These are phyloP conservation scores for Teratosphaeriaceae sp. DNA, from an alignment of 2,329 filamentous ascomycete species.

Conservation along the genomic window DNA sequence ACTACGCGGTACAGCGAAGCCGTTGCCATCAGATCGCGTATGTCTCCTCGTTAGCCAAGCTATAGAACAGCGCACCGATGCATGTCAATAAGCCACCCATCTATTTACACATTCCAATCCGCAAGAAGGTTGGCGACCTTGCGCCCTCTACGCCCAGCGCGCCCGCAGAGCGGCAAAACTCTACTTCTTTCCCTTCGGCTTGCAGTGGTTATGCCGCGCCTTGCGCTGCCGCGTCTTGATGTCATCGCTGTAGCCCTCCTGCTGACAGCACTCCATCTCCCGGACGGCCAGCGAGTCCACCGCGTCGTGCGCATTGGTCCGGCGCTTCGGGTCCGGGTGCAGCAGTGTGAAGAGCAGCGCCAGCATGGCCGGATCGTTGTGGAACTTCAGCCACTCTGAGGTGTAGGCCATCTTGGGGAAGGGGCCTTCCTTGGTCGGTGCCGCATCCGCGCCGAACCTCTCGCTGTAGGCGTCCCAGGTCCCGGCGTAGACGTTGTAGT, in stretches of 20 bases:
- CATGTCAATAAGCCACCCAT: neutral
- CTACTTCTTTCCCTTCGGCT: too few relatives aligned
- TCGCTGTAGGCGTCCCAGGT: conserved; percentile 65
- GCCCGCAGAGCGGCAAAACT: too few relatives aligned
- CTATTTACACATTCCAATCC: neutral
- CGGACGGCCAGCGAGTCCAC: conserved; percentile 48
- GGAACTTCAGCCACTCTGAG: conserved; percentile 50
- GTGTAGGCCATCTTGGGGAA: conserved; percentile 53
- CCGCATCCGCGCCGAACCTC: conserved; percentile 43
- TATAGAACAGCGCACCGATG: neutral
- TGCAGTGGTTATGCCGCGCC: conserved; percentile 36
- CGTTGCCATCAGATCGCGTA: neutral
- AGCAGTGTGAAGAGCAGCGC: conserved; percentile 74
- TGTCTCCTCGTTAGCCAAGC: neutral
- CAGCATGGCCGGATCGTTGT: conserved; percentile 58
- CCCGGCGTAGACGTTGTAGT: conserved; percentile 58
- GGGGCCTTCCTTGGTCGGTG: conserved; percentile 39
- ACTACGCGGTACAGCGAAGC: too few relatives aligned
- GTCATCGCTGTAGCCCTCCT: conserved; percentile 28
- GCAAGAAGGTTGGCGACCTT: neutral
- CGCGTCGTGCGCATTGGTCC: conserved; percentile 63
- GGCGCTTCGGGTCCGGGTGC: conserved; percentile 65
- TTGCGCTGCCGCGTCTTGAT: conserved; percentile 34
- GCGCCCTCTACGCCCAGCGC: neutral
- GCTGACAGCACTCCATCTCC: conserved; percentile 26